Base-by-base conservation (phyloP, 768 basidiomycete genomes). In the Lactarius indigo region DNA sequence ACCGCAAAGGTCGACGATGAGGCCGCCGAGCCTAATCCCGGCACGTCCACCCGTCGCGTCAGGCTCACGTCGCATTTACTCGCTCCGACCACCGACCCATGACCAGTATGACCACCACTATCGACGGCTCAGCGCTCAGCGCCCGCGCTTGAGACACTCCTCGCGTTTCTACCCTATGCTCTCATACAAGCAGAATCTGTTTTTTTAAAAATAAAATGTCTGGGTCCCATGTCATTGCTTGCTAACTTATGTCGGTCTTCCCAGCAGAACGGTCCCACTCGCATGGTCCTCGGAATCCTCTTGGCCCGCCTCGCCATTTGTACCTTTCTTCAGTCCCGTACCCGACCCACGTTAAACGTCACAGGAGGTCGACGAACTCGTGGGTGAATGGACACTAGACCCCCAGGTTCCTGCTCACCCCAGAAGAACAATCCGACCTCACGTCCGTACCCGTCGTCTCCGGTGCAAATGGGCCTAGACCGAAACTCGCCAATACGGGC, bases 291-390 rank as follows among this genome's bases (percentile, higher is more conserved):
- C 33, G 33, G 10, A 33, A 33, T 33, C 33, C 33, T 17, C 39
- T 39, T 17, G 5, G 15, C 15, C 39, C 39, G 92, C 54, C 97
- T 98, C 72, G 94, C 92, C 26, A 84, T 98, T 61, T 80, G 94
- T 64, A 98, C 96, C 0, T 79, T 97, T 23, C 75, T 97, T 55
- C 94, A 95, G 78, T 89, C 90, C 12, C 81, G 96, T 37, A 98
- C 96, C 0, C 83, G 18, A 64, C 47, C 42, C 18, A 7, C 13
- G 18, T 68, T 41, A n/a, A n/a, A 47, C 13, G 8, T 31, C 31
- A 8, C 72, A 96, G 95, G 97, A 99, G 88, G 87, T 98, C 52
- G 88, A 98, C 74, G 96, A 98, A 74, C 84, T 98, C 33, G 95
- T 99, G 2, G 90, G 93, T 59, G 96, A 98, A 76, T 99, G 94